phyloP scores from a whole-genome alignment of 2,329 filamentous ascomycete genomes.

The Periconia sp. region DNA sequence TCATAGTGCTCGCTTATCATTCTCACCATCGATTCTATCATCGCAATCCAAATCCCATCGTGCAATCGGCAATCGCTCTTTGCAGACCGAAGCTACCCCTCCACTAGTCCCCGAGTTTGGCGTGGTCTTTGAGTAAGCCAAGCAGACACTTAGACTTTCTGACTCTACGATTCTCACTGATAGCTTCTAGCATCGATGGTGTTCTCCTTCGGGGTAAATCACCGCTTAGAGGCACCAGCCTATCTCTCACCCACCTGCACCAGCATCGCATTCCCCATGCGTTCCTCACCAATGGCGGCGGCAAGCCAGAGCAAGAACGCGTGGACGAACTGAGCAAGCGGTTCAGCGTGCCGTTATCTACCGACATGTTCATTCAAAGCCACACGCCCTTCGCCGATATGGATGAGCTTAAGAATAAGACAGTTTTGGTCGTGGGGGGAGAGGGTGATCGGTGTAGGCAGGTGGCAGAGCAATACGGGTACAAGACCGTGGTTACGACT shows the following conservation, averaged over 20 bases:
- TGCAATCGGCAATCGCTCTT: conserved; percentile 23
- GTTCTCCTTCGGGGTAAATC: conserved; percentile 86
- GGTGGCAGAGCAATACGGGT: conserved; percentile 69
- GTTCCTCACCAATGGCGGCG: conserved; percentile 93
- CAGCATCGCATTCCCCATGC: conserved; percentile 84
- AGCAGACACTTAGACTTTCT: conserved; percentile 20
- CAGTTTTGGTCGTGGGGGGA: conserved; percentile 56
- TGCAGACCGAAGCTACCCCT: conserved; percentile 31
- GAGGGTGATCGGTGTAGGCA: conserved; percentile 64
- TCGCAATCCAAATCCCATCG: background rate
- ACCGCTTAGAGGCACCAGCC: conserved; percentile 77
- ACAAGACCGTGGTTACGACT: conserved; percentile 78
- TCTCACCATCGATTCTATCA: background rate
- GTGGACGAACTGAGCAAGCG: conserved; percentile 72
- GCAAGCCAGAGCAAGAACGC: conserved; percentile 77
- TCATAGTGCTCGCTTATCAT: background rate
- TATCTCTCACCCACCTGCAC: conserved; percentile 76
- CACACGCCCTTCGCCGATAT: conserved; percentile 84
- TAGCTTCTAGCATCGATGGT: conserved; percentile 76
- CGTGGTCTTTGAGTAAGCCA: conserved; percentile 63
- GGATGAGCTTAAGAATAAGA: conserved; percentile 63
- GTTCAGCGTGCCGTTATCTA: conserved; percentile 68
- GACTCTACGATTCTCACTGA: conserved; percentile 22
- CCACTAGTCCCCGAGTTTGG: conserved; percentile 53
- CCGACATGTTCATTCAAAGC: conserved; percentile 80